Base-by-base conservation (phyloP, 768 basidiomycete genomes). In the Suillus bovinus region DNA sequence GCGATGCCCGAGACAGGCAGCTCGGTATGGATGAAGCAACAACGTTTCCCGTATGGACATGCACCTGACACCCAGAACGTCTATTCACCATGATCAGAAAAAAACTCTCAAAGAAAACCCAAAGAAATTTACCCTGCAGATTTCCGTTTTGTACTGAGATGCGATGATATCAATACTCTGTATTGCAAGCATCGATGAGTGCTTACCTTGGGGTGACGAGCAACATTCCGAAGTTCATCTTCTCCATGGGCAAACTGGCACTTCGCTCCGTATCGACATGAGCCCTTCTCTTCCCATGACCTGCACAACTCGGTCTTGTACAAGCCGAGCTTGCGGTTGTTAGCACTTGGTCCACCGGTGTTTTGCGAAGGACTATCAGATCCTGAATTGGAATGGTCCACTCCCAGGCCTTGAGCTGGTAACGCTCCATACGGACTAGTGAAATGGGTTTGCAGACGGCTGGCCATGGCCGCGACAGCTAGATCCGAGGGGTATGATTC, bases 61-160 rank as follows among this genome's bases (percentile, higher is more conserved):
- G 93, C 93, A 31, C 93, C 93, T 53, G 93, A 94, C 14, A 94
- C 89, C 91, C 93, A 95, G 81, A 95, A 95, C 9, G 93, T 95
- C 88, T 93, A 68, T 11, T 42, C 29, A 62, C 31, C 6, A 38
- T 69, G 53, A 66, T 62, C 66, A 62, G 39, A 66, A 7, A 27
- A 6, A 7, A 5, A 22, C 8, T 31, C 36, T 31, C 17, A 9
- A 44, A 47, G 8, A 53, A 20, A 20, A 11, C 33, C 0, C 0
- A 34, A 8, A 49, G 42, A 17, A 7, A 76, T 86, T 66, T 69
- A 93, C 91, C 79, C 93, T 86, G 74, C 93, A 96, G 66, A 95
- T 93, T 76, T 96, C 93, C 11, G 94, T 95, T 77, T 96, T 96
- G 77, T 95, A 95, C 92, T 91, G 70, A 22, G 58, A 27, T 29